Conservation (phyloP, 208 protist species). For the Leishmania lainsoni region DNA sequence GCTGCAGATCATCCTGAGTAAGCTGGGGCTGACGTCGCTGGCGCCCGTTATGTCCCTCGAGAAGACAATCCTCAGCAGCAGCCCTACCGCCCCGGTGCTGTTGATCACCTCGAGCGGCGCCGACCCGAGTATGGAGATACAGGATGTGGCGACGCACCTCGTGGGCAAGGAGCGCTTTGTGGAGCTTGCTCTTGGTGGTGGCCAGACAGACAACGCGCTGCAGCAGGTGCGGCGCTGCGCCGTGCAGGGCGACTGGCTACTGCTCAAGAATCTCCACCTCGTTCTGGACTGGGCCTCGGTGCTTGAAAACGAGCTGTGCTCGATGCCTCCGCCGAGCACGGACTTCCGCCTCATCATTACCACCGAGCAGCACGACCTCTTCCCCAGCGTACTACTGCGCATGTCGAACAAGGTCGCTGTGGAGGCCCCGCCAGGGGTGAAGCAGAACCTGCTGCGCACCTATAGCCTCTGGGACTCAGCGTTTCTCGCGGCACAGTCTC, state of each 20-base stretch:
- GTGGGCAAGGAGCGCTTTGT: constrained; percentile 83
- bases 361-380: constrained; percentile 92
- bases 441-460: constrained; percentile 95
- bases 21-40: constrained; percentile 72
- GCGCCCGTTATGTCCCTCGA: constrained; percentile 75
- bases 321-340: constrained; percentile 81
- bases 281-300: constrained; percentile 93
- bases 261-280: constrained; percentile 97
- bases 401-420: constrained; percentile 95
- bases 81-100: constrained; percentile 80
- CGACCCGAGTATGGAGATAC: constrained; percentile 94
- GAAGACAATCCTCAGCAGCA: constrained; percentile 52
- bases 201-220: constrained; percentile 92
- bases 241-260: constrained; percentile 91
- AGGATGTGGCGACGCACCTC: constrained; percentile 80
- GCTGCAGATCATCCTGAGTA: constrained; percentile 53
- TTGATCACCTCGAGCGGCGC: constrained; percentile 94
- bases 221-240: constrained; percentile 84
- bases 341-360: constrained; percentile 96
- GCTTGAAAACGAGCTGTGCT: constrained; percentile 93
- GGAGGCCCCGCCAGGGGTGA: constrained; percentile 95
- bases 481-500: constrained; percentile 59
- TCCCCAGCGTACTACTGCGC: constrained; percentile 94
- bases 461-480: constrained; percentile 83
- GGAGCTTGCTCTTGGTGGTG: constrained; percentile 95